These are phyloP conservation scores for Cyclotella atomus DNA, from an alignment of 108 stramenopile genomes.

Conservation along the genomic window DNA sequence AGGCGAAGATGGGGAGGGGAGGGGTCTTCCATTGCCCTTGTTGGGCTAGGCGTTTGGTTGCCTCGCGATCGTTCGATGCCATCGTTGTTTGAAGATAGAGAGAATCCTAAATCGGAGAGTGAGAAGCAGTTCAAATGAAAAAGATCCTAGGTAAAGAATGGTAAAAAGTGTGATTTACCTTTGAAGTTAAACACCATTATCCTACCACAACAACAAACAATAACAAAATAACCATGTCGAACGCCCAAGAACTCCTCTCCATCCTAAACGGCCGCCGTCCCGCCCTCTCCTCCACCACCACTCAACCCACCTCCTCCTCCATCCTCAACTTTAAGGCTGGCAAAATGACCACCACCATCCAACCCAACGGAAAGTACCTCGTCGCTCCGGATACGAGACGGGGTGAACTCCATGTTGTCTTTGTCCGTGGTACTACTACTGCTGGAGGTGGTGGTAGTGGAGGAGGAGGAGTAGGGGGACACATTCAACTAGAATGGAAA, in stretches of 20 bases:
- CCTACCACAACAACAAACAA: no score
- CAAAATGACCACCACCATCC: conserved; percentile 61
- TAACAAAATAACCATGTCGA: conserved; percentile 28
- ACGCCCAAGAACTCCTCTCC: conserved; percentile 50
- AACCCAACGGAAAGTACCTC: conserved; percentile 63
- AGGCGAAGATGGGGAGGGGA: conserved; percentile 71
- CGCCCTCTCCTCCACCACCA: conserved; percentile 11
- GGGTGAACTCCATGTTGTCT: conserved; percentile 67
- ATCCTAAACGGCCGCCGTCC: conserved; percentile 34
- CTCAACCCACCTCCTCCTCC: conserved; percentile 25
- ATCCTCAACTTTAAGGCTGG: conserved; percentile 78
- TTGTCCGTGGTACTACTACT: conserved; percentile 18
- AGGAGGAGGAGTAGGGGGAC: no score
- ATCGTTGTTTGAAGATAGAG: neutral
- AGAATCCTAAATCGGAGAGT: neutral
- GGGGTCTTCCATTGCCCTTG: conserved; percentile 89
- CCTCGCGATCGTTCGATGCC: conserved; percentile 15
- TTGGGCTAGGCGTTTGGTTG: conserved; percentile 78
- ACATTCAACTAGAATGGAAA: conserved; percentile 70
- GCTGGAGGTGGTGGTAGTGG: conserved; percentile 18
- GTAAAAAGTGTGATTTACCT: no score
- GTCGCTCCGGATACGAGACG: conserved; percentile 71
- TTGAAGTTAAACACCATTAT: no score
- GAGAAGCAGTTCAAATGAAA: no score
- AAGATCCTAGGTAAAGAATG: no score